Percentiles rank a stretch among this genome's conserved stretches.
phyloP scores from a whole-genome alignment of 2,329 filamentous ascomycete genomes.

The Colletotrichum musicola region DNA sequence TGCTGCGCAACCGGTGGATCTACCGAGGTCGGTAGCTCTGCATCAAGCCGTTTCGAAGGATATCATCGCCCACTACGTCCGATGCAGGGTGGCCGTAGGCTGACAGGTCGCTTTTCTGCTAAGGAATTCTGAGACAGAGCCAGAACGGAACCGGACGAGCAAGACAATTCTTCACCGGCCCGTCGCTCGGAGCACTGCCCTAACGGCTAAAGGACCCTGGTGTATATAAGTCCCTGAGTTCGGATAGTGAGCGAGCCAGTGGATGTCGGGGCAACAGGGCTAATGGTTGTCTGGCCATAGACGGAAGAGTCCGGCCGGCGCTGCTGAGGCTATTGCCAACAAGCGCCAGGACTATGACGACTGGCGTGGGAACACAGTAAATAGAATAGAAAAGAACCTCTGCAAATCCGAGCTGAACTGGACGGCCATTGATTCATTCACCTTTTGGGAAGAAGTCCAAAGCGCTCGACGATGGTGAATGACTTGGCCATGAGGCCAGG shows the following conservation, averaged over 20 bases:
- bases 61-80: conserved; percentile 26
- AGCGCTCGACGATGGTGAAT: conserved; percentile 12
- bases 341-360: conserved; percentile 11
- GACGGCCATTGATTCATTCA: background rate
- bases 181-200: conserved; percentile 6
- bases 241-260: background rate
- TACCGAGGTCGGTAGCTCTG: conserved; percentile 23
- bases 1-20: conserved; percentile 1
- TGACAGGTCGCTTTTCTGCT: conserved; percentile 22
- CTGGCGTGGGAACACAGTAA: background rate
- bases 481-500: conserved; percentile 13
- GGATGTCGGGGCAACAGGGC: conserved; percentile 11
- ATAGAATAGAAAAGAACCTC: background rate
- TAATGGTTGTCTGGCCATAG: background rate
- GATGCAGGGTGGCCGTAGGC: conserved; percentile 24
- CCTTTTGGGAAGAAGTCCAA: conserved; percentile 5
- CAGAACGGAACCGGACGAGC: conserved; percentile 30
- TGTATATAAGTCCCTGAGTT: background rate
- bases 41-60: conserved; percentile 34
- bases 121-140: conserved; percentile 37
- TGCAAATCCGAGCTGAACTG: conserved; percentile 16
- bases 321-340: conserved; percentile 18
- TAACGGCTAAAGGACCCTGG: conserved; percentile 15
- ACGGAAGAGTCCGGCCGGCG: background rate
- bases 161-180: conserved; percentile 17